Conservation (phyloP, 2,329 filamentous ascomycete species). For the Exophiala calicioides region DNA sequence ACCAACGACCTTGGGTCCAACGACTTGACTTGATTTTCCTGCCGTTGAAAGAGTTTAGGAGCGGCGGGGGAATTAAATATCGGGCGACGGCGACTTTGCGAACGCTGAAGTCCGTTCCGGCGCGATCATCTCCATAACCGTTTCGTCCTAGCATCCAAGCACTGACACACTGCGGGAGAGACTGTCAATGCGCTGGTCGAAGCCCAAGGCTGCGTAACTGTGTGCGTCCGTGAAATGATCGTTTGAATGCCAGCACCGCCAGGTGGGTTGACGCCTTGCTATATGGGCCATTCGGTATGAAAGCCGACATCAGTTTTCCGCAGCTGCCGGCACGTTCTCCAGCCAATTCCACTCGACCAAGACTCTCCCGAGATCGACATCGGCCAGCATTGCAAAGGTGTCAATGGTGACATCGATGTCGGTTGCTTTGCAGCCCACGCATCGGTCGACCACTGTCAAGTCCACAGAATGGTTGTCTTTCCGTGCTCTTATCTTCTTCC, state of each 20-base stretch:
- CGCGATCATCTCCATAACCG: slow-evolving; percentile 19
- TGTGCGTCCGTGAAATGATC: too few species aligned
- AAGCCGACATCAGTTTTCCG: slow-evolving; percentile 11
- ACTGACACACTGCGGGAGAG: too few species aligned
- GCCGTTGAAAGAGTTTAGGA: too few species aligned
- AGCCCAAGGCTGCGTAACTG: too few species aligned
- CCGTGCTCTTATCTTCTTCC: slow-evolving; percentile 63
- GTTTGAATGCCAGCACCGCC: too few species aligned
- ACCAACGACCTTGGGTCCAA: too few species aligned
- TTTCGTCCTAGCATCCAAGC: neutral
- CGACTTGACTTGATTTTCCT: too few species aligned
- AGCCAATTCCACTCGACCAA: slow-evolving; percentile 55
- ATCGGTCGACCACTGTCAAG: slow-evolving; percentile 69
- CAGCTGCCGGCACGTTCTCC: slow-evolving; percentile 37
- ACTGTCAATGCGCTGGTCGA: too few species aligned
- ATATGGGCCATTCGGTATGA: neutral
- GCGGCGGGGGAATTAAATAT: too few species aligned
- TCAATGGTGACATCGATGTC: slow-evolving; percentile 54
- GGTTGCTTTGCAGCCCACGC: slow-evolving; percentile 51
- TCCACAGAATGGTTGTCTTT: slow-evolving; percentile 57
- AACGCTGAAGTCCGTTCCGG: slow-evolving; percentile 16
- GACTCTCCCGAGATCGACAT: slow-evolving; percentile 50
- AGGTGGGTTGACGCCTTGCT: too few species aligned
- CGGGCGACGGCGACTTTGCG: neutral
- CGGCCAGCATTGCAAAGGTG: slow-evolving; percentile 51